Evolutionary conservation across 306 rosid species (phyloP).

Genomic region (Glycine soja): DNA sequence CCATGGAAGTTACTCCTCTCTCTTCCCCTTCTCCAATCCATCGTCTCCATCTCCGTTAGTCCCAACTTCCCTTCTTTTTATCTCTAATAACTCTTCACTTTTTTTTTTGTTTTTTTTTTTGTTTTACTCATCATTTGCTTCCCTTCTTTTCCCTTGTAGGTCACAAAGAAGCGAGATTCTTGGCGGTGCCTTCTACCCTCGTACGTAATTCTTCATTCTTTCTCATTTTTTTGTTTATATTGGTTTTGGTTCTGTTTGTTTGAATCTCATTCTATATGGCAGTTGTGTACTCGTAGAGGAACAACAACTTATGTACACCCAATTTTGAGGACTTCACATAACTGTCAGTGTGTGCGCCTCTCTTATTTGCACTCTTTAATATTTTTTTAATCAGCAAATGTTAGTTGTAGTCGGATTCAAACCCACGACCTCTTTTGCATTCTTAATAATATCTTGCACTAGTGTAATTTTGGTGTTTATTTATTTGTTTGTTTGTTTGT

Average conservation of each 20-base stretch:
- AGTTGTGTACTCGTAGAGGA: conserved; percentile 50
- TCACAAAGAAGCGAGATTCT: conserved; percentile 29
- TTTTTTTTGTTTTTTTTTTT: not conserved
- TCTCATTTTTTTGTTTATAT: not conserved
- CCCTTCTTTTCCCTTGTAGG: conserved; percentile 11
- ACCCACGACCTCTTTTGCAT: not conserved
- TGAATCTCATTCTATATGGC: conserved; percentile 48
- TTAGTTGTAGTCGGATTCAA: no score
- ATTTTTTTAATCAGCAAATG: no score
- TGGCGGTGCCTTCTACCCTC: conserved; percentile 3
- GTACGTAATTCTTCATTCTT: conserved; percentile 9
- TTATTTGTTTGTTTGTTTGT: not conserved
- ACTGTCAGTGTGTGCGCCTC: conserved; percentile 53
- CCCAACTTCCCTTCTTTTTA: not conserved
- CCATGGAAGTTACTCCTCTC: conserved; percentile 46
- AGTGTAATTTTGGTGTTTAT: not conserved
- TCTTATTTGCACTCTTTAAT: not conserved
- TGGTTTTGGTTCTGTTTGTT: not conserved
- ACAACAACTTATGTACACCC: conserved; percentile 26
- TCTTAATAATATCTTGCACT: not conserved
- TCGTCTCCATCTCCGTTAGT: not conserved
- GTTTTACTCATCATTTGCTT: not conserved
- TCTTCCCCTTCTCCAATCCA: conserved; percentile 32
- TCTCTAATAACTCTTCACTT: not conserved
- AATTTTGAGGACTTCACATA: conserved; percentile 35